Conservation (phyloP, 495 filamentous ascomycete species). For the Xylaria curta region DNA sequence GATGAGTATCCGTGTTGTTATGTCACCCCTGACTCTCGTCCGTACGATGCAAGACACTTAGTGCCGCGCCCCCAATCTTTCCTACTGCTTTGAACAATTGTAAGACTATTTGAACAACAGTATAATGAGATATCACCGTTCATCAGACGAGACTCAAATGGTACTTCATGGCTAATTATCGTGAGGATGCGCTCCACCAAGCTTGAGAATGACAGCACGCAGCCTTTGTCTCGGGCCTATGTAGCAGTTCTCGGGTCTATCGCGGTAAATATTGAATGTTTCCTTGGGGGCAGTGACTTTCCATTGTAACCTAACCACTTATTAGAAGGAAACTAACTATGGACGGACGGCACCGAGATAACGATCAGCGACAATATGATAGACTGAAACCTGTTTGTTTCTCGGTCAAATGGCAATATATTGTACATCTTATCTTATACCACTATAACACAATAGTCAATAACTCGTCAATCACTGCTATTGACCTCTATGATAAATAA, state of each 20-base stretch:
- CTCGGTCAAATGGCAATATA: not conserved
- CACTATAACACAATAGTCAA: not conserved
- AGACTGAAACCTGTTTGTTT: not conserved
- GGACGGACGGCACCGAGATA: not conserved
- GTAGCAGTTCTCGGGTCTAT: constrained; percentile 12
- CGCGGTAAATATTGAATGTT: not conserved
- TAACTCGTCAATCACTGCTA: not conserved
- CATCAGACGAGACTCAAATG: not conserved
- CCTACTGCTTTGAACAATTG: not conserved
- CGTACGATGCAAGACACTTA: not conserved
- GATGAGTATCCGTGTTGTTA: not conserved
- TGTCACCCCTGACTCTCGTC: not conserved
- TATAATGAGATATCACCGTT: not conserved
- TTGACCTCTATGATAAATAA: constrained; percentile 2
- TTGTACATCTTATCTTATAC: not conserved
- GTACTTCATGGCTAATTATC: not conserved
- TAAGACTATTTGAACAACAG: not conserved
- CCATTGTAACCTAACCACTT: not conserved
- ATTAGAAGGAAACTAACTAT: not conserved
- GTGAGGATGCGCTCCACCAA: not conserved
- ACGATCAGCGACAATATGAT: not conserved
- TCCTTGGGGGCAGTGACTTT: constrained; percentile 1
- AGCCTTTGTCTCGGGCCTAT: not conserved
- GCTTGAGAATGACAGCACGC: not conserved
- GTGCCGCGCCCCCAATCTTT: constrained; percentile 1